phyloP scores from a whole-genome alignment of 2,329 filamentous ascomycete species.

The Mycogone perniciosa region DNA sequence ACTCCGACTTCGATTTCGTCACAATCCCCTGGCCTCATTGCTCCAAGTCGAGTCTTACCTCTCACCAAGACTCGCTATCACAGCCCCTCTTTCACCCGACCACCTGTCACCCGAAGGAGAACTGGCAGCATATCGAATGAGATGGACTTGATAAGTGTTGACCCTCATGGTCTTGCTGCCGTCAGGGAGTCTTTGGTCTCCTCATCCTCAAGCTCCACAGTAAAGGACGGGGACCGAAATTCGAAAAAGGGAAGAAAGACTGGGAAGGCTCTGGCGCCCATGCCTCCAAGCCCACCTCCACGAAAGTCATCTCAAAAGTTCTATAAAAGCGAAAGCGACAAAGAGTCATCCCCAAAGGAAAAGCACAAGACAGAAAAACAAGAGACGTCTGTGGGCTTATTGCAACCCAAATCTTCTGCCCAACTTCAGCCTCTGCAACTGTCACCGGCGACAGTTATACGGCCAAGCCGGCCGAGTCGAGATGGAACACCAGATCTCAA shows the following conservation, averaged over 20 bases:
- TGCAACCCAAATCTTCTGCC: conserved; percentile 28
- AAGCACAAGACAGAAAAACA: conserved; percentile 23
- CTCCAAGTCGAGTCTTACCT: conserved; percentile 38
- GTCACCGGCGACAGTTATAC: conserved; percentile 30
- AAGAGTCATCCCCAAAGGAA: conserved; percentile 34
- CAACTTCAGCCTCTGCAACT: conserved; percentile 19
- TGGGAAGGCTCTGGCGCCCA: conserved; percentile 37
- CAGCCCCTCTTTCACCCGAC: conserved; percentile 50
- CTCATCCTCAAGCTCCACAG: conserved; percentile 65
- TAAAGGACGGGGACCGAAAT: conserved; percentile 45
- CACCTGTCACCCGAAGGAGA: conserved; percentile 54
- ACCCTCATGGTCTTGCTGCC: conserved; percentile 54
- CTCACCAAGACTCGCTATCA: conserved; percentile 43
- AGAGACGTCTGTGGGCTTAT: conserved; percentile 25
- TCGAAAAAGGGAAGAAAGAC: conserved; percentile 37
- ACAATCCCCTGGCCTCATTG: conserved; percentile 59
- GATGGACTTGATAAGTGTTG: conserved; percentile 36
- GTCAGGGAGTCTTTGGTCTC: conserved; percentile 66
- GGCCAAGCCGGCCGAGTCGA: conserved; percentile 59
- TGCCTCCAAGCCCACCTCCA: conserved; percentile 54
- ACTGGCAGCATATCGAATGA: conserved; percentile 50
- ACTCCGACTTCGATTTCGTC: conserved; percentile 74
- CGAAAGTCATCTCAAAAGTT: conserved; percentile 57
- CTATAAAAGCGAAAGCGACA: conserved; percentile 30
- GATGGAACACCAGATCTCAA: conserved; percentile 60